Conservation (phyloP, 768 basidiomycete species). For the Termitomyces heimii region DNA sequence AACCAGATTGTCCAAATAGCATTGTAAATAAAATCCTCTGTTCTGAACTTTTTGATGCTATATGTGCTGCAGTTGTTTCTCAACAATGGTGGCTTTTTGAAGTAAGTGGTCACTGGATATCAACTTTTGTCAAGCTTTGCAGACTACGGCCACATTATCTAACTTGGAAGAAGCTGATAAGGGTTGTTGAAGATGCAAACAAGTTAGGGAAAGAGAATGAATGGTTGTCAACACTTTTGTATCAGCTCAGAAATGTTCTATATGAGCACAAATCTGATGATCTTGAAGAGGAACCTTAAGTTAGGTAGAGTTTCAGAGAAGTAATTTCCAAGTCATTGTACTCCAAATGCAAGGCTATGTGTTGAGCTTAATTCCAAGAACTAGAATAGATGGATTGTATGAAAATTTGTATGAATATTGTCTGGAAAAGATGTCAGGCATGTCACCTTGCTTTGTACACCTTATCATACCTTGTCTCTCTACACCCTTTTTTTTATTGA, state of each 20-base stretch:
- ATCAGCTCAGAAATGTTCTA: constrained; percentile 15
- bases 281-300: not conserved
- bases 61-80: constrained; percentile 23
- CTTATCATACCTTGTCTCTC: too few relatives aligned
- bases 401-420: too few relatives aligned
- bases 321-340: too few relatives aligned
- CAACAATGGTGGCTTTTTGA: constrained; percentile 34
- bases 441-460: too few relatives aligned
- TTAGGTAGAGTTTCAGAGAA: too few relatives aligned
- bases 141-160: constrained; percentile 23
- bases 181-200: constrained; percentile 17
- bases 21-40: constrained; percentile 25
- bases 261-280: not conserved
- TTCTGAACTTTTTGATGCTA: constrained; percentile 32
- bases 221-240: constrained; percentile 18
- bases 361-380: too few relatives aligned
- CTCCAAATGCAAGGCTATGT: too few relatives aligned
- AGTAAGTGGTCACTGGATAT: constrained; percentile 29
- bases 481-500: too few relatives aligned
- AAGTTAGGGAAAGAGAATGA: constrained; percentile 16
- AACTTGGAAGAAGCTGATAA: constrained; percentile 26
- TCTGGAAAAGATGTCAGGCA: too few relatives aligned
- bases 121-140: constrained; percentile 29
- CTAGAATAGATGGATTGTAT: too few relatives aligned
- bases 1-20: not conserved